These are phyloP conservation scores for Geotrichum reessii DNA, from an alignment of 1,139 yeast species.

Conservation along the genomic window DNA sequence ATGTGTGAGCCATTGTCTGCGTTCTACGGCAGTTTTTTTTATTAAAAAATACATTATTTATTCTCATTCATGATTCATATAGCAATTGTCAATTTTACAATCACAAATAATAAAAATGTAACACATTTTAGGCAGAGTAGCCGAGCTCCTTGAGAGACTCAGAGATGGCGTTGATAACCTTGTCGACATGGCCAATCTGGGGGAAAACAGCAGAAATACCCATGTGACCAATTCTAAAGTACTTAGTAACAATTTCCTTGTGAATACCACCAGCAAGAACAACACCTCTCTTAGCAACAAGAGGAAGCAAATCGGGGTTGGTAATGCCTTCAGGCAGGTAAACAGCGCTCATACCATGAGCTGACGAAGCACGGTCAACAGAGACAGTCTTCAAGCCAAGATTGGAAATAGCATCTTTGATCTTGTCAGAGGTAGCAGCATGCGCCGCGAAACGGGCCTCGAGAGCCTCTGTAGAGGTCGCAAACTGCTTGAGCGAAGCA, in stretches of 20 bases:
- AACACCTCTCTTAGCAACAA: slow-evolving; percentile 63
- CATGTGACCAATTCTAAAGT: slow-evolving; percentile 96
- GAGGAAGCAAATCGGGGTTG: slow-evolving; percentile 57
- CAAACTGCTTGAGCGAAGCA: slow-evolving; percentile 69
- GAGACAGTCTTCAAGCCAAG: slow-evolving; percentile 71
- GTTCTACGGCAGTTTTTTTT: not conserved
- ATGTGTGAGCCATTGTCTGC: not conserved
- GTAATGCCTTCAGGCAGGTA: slow-evolving; percentile 74
- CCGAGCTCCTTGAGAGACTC: slow-evolving; percentile 18
- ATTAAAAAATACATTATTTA: not conserved
- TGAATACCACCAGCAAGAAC: slow-evolving; percentile 89
- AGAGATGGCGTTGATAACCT: slow-evolving; percentile 15
- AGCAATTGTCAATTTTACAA: not conserved
- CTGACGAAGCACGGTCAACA: slow-evolving; percentile 52
- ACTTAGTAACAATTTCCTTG: slow-evolving; percentile 70
- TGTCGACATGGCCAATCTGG: slow-evolving; percentile 16
- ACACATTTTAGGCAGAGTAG: slow-evolving; percentile 8
- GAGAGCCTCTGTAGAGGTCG: slow-evolving; percentile 48
- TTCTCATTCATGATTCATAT: not conserved
- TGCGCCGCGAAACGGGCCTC: slow-evolving; percentile 62
- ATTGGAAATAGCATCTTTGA: slow-evolving; percentile 51
- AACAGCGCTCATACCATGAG: slow-evolving; percentile 83
- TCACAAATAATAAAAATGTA: not conserved
- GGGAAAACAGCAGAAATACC: slow-evolving; percentile 55
- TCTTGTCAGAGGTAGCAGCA: slow-evolving; percentile 53